Base-by-base conservation (phyloP, 1,284 basidiomycete species). In the Ceratobasidium sp. region DNA sequence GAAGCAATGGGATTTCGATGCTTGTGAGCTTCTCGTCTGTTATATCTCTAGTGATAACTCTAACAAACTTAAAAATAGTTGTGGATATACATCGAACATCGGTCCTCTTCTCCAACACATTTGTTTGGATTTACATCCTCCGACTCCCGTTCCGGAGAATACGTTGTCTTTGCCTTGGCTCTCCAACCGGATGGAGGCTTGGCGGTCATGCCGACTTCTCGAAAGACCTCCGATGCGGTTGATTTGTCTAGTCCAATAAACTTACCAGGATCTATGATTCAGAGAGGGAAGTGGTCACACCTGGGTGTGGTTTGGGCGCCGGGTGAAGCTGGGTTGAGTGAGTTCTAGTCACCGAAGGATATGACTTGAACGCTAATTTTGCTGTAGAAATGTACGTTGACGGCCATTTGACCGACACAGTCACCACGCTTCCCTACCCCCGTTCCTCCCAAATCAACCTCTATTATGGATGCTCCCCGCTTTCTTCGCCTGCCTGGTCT, bases 361-460 rank as follows among this genome's bases (percentile, higher is more conserved):
- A 20, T 79, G 18, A 46, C 63, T 64, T 60, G 56, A 78, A 66
- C 66, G 80, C 51, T 68, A 20, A 18, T 39, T n/a, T 28, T 69
- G 20, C 79, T 28, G 26, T 68, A 94, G 93, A 92, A 1, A 81
- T 95, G 0, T 94, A 93, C 81, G 79, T 94, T 10, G 93, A 95
- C 81, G 94, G 94, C 10, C 86, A 88, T 5, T 85, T 93, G 44
- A 87, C 86, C 10, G 92, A 94, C 80, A 87, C 89, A 0, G 77
- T 92, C 9, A 89, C 91, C 77, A 64, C 60, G 4, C n/a, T 76
- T 28, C 15, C 49, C 3, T 76, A 67, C 26, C 73, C 73, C 10
- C 73, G 63, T 15, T 46, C 63, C 26, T 76, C 61, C n/a, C 73
- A 76, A 49, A 23, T 58, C 46, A 63, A 53, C 44, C 49, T 76